These are phyloP conservation scores for Pseudisothecium myosuroides DNA, from an alignment of 225 moss, liverwort and hornwort species.

Conservation along the genomic window DNA sequence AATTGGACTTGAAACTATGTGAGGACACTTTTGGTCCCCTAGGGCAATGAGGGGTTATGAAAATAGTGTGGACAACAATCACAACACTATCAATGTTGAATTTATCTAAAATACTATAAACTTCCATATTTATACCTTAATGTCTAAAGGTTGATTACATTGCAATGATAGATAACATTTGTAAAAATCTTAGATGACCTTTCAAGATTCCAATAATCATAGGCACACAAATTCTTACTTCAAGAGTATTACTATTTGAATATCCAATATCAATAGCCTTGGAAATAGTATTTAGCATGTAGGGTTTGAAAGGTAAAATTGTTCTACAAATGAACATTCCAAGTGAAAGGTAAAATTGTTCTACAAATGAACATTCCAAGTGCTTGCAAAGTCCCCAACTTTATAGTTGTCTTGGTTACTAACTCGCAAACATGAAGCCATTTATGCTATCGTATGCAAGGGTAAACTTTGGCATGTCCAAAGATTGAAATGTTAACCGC, in stretches of 20 bases:
- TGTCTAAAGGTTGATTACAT: not conserved
- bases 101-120: not conserved
- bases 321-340: not conserved
- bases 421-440: not conserved
- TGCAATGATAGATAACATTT: not conserved
- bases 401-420: not conserved
- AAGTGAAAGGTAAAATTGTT: not conserved
- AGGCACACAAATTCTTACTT: fast-evolving
- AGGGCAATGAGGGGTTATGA: too few species aligned
- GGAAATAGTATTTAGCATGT: not conserved
- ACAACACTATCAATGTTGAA: not conserved
- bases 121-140: not conserved
- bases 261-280: not conserved
- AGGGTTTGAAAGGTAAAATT: not conserved
- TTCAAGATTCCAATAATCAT: not conserved
- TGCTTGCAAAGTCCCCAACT: not conserved
- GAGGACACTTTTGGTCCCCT: too few species aligned
- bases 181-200: not conserved
- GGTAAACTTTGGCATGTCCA: not conserved
- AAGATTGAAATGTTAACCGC: not conserved
- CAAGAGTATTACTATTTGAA: not conserved
- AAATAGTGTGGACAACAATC: not conserved
- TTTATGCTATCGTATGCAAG: too few species aligned
- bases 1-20: too few species aligned
- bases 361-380: not conserved